Evolutionary conservation across 2,329 filamentous ascomycete species (phyloP), one percentile per base, ranked within the genome.

Genomic region (Diatrype stigma): DNA sequence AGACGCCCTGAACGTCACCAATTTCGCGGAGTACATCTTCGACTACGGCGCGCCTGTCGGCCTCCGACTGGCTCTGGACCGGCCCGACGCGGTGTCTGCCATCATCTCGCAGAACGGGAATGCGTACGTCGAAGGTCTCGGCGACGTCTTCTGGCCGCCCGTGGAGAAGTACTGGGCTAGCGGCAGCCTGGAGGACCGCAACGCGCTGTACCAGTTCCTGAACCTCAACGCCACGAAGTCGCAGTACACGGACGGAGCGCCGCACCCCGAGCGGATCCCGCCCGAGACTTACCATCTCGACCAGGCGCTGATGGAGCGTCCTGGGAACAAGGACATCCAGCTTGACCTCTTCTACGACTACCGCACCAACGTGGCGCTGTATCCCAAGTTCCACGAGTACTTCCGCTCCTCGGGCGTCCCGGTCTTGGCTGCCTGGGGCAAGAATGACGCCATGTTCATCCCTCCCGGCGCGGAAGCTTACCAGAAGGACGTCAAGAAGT

Each of bases 101-200:
- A 78, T 85, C 54, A 70, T 85, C 50, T 69, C 73, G 2, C 81
- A 85, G 57, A 84, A 84, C 58, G 82, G 80, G 38, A 86, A 85
- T 56, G 80, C 81, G 14, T 85, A 84, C 58, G 67, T 59, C 4
- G 79, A 81, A 56, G 82, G 81, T 3, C 67, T 85, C 5, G 73
- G 73, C 14, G 57, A 62, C 19, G 60, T 64, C 1, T 78, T 81
- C 64, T 82, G 79, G 78, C 69, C 67, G 3, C 73, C 75, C 0
- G 55, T 81, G 26, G 59, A 67, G 46, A 61, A 67, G 26, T 72
- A 75, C 51, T 82, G 78, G 79, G 67, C 53, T 1, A 70, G 67
- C 3, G 60, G 67, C 14, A 60, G 63, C 12, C 51, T 60, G 4
- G 57, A 63, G 10, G 64, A 74, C 45, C 69, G 74, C 21, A 59